Evolutionary conservation across 768 basidiomycete genomes (phyloP).

Genomic region (Boletus fagicola): DNA sequence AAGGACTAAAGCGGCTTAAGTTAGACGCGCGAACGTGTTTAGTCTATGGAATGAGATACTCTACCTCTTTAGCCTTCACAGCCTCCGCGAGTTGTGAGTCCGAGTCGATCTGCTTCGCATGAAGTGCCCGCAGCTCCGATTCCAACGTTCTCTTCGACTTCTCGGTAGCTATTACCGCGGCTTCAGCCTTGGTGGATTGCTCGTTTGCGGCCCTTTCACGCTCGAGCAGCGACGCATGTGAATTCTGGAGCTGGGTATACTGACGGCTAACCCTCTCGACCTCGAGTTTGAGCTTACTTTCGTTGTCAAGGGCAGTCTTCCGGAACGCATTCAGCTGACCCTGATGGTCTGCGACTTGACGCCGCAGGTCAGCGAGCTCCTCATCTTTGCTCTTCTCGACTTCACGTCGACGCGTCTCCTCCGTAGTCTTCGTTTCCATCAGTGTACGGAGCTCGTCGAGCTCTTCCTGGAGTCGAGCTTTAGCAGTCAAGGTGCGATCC

Average conservation of each 20-base stretch:
- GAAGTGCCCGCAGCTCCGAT: constrained; percentile 70
- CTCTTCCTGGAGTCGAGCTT: constrained; percentile 71
- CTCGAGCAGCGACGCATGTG: constrained; percentile 63
- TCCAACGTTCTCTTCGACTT: constrained; percentile 66
- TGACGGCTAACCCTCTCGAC: constrained; percentile 64
- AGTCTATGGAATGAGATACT: constrained; percentile 11
- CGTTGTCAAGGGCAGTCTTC: constrained; percentile 55
- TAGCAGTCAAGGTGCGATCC: constrained; percentile 44
- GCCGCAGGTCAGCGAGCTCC: constrained; percentile 73
- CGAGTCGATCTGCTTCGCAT: constrained; percentile 63
- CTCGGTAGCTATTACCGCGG: constrained; percentile 55
- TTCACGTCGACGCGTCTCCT: constrained; percentile 80
- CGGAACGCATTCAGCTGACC: constrained; percentile 67
- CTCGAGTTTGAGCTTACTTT: constrained; percentile 75
- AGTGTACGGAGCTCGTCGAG: constrained; percentile 82
- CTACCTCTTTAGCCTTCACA: constrained; percentile 71
- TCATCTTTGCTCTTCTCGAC: constrained; percentile 85
- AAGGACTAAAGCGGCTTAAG: constrained; percentile 49
- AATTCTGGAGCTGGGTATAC: constrained; percentile 54
- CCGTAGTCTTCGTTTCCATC: constrained; percentile 81
- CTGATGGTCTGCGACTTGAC: constrained; percentile 58
- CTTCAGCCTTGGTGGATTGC: constrained; percentile 48
- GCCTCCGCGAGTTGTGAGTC: constrained; percentile 64
- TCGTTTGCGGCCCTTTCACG: constrained; percentile 54
- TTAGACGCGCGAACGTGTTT: neutral